Conservation (phyloP, 2,329 filamentous ascomycete genomes). For the Fusarium dimerum region DNA sequence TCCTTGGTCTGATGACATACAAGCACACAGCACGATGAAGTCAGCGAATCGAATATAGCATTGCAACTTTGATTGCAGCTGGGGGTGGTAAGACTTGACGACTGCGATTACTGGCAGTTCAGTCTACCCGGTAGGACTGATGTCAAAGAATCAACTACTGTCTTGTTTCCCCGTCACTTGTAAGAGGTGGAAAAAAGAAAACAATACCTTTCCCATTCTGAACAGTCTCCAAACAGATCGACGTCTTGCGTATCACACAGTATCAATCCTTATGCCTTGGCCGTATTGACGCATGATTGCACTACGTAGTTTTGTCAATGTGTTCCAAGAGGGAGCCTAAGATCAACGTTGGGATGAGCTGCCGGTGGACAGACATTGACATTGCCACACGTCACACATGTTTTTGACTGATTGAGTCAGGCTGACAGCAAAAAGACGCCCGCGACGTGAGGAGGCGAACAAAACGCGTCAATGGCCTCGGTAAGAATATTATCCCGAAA, state of each 20-base stretch:
- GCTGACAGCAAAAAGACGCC: not conserved
- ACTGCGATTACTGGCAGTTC: not conserved
- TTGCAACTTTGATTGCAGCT: not conserved
- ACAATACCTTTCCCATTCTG: not conserved
- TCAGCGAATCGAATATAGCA: not conserved
- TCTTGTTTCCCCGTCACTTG: not conserved
- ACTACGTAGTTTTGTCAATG: constrained; percentile 11
- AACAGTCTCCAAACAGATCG: constrained; percentile 22
- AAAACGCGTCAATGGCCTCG: constrained; percentile 16
- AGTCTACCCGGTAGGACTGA: not conserved
- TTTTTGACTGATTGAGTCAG: not conserved
- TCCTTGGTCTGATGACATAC: not conserved
- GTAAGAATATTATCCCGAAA: constrained; percentile 5
- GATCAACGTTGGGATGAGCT: not conserved
- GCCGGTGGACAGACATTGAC: not conserved
- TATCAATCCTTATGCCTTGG: no score
- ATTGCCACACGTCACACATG: not conserved
- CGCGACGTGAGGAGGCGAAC: constrained; percentile 8
- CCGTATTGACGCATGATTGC: constrained; percentile 19
- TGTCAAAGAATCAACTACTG: not conserved
- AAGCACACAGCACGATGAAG: not conserved
- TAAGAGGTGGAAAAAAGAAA: not conserved
- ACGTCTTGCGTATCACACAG: constrained; percentile 5
- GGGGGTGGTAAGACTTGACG: no score
- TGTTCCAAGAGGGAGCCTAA: not conserved